Conservation (phyloP, 2,329 filamentous ascomycete genomes). For the Ramichloridium luteum region DNA sequence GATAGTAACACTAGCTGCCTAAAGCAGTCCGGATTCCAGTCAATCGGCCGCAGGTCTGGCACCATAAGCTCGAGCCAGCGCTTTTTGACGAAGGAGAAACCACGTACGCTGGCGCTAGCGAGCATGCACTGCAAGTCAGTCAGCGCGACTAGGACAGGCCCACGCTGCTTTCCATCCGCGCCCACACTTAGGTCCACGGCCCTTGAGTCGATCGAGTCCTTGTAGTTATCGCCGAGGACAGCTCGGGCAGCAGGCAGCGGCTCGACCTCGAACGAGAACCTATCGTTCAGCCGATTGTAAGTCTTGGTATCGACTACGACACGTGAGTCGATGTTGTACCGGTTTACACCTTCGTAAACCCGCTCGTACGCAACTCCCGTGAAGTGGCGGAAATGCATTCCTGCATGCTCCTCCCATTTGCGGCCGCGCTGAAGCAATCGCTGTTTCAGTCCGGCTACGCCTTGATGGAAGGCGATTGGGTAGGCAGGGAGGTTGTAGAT, state of each 20-base stretch:
- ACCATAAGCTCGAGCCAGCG: conserved; percentile 27
- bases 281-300: conserved; percentile 19
- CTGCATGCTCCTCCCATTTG: conserved; percentile 16
- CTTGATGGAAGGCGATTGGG: conserved; percentile 13
- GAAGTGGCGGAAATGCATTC: conserved; percentile 20
- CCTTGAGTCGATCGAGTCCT: conserved; percentile 12
- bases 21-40: conserved; percentile 23
- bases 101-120: conserved; percentile 23
- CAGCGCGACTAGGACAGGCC: conserved; percentile 15
- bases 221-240: conserved; percentile 12
- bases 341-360: conserved; percentile 9
- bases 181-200: no score
- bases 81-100: conserved; percentile 26
- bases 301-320: conserved; percentile 21
- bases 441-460: conserved; percentile 9
- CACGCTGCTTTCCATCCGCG: no score
- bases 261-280: conserved; percentile 15
- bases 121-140: conserved; percentile 21
- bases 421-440: conserved; percentile 17
- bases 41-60: conserved; percentile 19
- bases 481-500: conserved; percentile 18
- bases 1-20: conserved; percentile 22
- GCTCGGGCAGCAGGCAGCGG: no score
- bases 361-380: conserved; percentile 17
- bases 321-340: conserved; percentile 19